A percentile compares a stretch with the other conserved stretches of the same genome.
phyloP scores from a whole-genome alignment of 2,329 filamentous ascomycete genomes.

The Alternaria triticimaculans region DNA sequence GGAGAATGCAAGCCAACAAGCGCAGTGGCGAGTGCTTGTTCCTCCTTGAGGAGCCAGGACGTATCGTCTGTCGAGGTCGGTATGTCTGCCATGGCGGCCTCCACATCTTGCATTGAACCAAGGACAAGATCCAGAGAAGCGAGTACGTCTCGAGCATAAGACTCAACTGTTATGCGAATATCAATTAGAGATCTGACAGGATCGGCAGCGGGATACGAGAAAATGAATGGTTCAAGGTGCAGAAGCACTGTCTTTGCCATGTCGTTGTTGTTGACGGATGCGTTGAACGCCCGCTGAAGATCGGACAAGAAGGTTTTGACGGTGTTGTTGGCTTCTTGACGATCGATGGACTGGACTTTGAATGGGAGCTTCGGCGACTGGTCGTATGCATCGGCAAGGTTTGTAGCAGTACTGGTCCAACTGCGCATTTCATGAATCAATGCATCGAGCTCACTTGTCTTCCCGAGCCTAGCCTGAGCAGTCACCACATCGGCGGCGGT shows the following conservation, averaged over 20 bases:
- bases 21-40: slow-evolving; percentile 46
- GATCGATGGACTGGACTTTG: slow-evolving; percentile 32
- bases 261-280: slow-evolving; percentile 30
- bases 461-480: slow-evolving; percentile 71
- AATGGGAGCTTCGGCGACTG: slow-evolving; percentile 32
- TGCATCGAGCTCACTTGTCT: slow-evolving; percentile 39
- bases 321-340: slow-evolving; percentile 19
- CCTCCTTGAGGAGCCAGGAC: slow-evolving; percentile 67
- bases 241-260: slow-evolving; percentile 52
- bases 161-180: slow-evolving; percentile 32
- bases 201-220: slow-evolving; percentile 21
- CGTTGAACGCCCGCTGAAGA: slow-evolving; percentile 22
- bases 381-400: slow-evolving; percentile 24
- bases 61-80: slow-evolving; percentile 67
- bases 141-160: slow-evolving; percentile 66
- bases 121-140: slow-evolving; percentile 76
- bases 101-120: slow-evolving; percentile 77
- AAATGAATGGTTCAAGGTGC: slow-evolving; percentile 72
- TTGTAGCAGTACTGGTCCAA: slow-evolving; percentile 27
- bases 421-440: slow-evolving; percentile 34
- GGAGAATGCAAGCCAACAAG: slow-evolving; percentile 66
- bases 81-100: slow-evolving; percentile 61
- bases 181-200: slow-evolving; percentile 1
- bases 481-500: slow-evolving; percentile 68
- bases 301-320: slow-evolving; percentile 20